Conservation (phyloP, 176 grass and related monocot species). For the Lolium rigidum region DNA sequence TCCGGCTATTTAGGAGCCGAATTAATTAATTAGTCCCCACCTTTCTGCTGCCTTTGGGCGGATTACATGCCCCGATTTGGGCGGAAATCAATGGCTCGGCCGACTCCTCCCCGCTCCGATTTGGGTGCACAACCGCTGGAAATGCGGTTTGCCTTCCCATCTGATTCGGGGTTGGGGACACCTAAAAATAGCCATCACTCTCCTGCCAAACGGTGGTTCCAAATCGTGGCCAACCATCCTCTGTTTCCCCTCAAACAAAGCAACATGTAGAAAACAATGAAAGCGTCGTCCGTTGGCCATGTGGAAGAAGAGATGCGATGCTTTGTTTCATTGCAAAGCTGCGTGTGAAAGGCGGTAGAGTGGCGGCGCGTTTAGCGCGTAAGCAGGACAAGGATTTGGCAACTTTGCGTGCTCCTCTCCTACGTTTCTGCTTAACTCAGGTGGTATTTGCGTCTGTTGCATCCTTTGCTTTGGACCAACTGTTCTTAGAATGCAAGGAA, state of each 20-base stretch:
- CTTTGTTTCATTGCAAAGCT: constrained; percentile 43
- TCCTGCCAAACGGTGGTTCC: neutral
- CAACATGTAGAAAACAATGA: constrained; percentile 11
- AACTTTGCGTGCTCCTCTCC: constrained; percentile 56
- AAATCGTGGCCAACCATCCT: neutral
- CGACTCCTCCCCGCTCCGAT: neutral
- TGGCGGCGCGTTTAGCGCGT: constrained; percentile 41
- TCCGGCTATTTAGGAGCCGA: neutral
- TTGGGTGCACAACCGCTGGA: neutral
- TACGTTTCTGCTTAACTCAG: constrained; percentile 38
- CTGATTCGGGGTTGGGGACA: neutral
- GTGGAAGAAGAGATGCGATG: constrained; percentile 42
- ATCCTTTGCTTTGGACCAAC: neutral
- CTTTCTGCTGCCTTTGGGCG: neutral
- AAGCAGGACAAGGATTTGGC: constrained; percentile 34
- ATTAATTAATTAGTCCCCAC: neutral
- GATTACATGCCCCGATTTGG: neutral
- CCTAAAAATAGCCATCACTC: neutral
- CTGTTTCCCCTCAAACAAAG: neutral
- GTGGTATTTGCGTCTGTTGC: neutral
- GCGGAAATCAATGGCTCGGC: neutral
- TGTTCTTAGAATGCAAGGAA: constrained; percentile 24
- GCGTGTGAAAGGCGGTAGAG: constrained; percentile 34
- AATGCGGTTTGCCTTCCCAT: constrained; percentile 34
- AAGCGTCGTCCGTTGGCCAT: constrained; percentile 16